Conservation (phyloP, 139 green algal species). For the Micractinium sp. region DNA sequence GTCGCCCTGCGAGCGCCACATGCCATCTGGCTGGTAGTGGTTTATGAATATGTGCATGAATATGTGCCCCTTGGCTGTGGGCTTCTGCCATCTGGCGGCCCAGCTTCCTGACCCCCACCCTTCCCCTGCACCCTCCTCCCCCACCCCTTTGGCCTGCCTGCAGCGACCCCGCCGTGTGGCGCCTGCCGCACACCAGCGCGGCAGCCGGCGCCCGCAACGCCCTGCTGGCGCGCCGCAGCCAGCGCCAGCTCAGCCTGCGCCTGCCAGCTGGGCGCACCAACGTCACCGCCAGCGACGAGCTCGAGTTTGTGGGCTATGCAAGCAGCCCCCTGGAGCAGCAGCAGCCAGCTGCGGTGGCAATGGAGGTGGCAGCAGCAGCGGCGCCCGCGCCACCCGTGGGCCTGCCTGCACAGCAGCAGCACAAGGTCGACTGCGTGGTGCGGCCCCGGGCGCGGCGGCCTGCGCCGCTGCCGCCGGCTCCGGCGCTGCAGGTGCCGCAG, state of each 20-base stretch:
- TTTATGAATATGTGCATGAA: not conserved
- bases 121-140: not conserved
- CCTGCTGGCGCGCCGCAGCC: not conserved
- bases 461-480: no score
- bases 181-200: not conserved
- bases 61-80: not conserved
- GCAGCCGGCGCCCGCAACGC: not conserved
- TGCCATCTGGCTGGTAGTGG: not conserved
- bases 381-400: no score
- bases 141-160: not conserved
- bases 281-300: not conserved
- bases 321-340: not conserved
- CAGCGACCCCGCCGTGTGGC: not conserved
- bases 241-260: not conserved
- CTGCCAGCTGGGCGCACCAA: conserved; percentile 5
- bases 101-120: not conserved
- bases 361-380: not conserved
- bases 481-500: no score
- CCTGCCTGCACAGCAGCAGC: not conserved
- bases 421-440: not conserved
- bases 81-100: not conserved
- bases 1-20: no score
- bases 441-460: no score
- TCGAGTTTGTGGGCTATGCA: not conserved
- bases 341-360: not conserved